Conservation (phyloP, 2,329 filamentous ascomycete species). For the Ceratocystis eucalypticola region DNA sequence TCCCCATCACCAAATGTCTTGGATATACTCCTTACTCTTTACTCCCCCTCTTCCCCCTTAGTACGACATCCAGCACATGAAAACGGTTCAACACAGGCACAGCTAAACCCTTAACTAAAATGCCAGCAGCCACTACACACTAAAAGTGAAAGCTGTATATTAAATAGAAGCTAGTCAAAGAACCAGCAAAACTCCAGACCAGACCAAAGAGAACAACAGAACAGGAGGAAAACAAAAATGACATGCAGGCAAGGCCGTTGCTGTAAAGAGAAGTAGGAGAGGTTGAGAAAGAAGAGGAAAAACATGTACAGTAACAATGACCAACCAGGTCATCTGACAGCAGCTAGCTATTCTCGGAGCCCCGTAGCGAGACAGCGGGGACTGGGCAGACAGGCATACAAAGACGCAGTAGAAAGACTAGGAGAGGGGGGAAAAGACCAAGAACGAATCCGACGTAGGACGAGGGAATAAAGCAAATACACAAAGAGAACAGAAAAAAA, state of each 20-base stretch:
- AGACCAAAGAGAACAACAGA: constrained; percentile 10
- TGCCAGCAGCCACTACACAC: not conserved
- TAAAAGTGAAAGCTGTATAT: constrained; percentile 15
- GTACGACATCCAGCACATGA: not conserved
- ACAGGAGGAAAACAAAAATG: not conserved
- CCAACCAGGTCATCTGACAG: not conserved
- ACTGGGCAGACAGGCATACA: too few species aligned
- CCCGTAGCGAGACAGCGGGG: not conserved
- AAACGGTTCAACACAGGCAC: not conserved
- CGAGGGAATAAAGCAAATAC: not conserved
- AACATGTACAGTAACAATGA: constrained; percentile 9
- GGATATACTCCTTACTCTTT: too few species aligned
- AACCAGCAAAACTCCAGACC: constrained; percentile 20
- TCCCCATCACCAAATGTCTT: too few species aligned
- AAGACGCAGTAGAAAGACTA: not conserved
- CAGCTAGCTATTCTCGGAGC: not conserved
- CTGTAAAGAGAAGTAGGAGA: not conserved
- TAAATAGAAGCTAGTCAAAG: constrained; percentile 17
- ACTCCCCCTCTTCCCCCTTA: too few species aligned
- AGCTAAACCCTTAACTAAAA: not conserved
- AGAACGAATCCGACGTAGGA: not conserved
- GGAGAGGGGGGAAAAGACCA: not conserved
- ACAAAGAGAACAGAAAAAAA: constrained; percentile 11
- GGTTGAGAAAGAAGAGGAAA: not conserved
- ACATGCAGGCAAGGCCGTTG: not conserved